phyloP scores from a whole-genome alignment of 148 eudicot species.

The Fagopyrum tataricum region DNA sequence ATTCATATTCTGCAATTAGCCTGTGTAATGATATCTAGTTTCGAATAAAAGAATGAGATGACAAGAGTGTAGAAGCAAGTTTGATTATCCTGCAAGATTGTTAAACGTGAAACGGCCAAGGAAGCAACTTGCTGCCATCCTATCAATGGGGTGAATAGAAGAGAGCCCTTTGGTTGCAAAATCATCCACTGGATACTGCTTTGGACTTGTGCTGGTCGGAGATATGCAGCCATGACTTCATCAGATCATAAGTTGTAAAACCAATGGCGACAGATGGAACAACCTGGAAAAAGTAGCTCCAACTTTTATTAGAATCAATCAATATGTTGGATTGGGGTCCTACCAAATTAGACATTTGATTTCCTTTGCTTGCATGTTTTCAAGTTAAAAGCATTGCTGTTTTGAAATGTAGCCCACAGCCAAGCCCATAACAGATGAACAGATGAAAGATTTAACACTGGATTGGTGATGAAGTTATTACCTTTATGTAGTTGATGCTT shows the following conservation, averaged over 20 bases:
- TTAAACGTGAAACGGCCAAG: neutral
- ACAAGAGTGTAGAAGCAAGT: neutral
- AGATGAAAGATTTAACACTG: neutral
- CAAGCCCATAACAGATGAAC: neutral
- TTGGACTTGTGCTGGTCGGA: constrained; percentile 43
- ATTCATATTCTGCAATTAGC: neutral
- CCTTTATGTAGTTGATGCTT: constrained; percentile 75
- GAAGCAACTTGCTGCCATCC: neutral
- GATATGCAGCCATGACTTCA: constrained; percentile 60
- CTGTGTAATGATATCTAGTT: neutral
- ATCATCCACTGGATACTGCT: constrained; percentile 27
- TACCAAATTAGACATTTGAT: constrained; percentile 1
- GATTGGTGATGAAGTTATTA: constrained; percentile 11
- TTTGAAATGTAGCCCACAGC: neutral
- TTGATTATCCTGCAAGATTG: neutral
- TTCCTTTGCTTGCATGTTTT: neutral
- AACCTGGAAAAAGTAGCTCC: constrained; percentile 24
- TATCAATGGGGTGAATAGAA: neutral
- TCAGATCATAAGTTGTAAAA: constrained; percentile 71
- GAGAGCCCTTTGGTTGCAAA: neutral
- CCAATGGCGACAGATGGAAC: constrained; percentile 87
- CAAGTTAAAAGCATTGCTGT: neutral
- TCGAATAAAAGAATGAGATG: neutral
- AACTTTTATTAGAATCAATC: neutral
- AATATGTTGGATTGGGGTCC: neutral